Conservation (phyloP, 2,329 filamentous ascomycete species). For the Fusarium tjaetaba region DNA sequence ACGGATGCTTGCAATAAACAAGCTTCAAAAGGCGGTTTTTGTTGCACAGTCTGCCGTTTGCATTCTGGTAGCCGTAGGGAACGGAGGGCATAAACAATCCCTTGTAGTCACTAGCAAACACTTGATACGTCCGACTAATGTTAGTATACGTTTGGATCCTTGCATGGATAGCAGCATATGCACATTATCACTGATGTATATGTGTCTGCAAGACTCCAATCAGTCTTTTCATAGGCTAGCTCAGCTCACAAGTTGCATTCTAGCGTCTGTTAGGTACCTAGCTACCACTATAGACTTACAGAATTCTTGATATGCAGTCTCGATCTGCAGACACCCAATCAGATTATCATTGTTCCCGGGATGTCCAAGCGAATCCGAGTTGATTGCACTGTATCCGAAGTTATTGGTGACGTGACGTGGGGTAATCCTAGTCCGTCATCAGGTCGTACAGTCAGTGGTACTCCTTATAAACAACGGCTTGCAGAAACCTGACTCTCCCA, state of each 20-base stretch:
- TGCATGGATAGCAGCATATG: neutral
- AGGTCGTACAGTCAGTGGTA: slow-evolving; percentile 11
- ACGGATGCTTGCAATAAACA: neutral
- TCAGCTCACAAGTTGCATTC: no score
- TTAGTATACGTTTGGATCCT: neutral
- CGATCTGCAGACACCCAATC: neutral
- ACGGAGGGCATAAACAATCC: neutral
- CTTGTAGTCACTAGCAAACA: neutral
- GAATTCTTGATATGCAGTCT: neutral
- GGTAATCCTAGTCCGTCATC: slow-evolving; percentile 25
- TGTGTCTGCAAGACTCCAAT: neutral
- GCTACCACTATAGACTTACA: neutral
- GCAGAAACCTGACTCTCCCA: neutral
- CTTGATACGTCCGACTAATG: neutral
- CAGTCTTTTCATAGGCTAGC: neutral
- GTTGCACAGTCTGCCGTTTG: neutral
- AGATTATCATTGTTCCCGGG: neutral
- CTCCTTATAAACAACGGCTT: neutral
- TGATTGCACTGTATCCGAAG: neutral
- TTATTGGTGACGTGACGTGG: slow-evolving; percentile 22
- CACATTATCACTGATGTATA: neutral
- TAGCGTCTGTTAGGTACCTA: neutral
- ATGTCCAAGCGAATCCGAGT: slow-evolving; percentile 20
- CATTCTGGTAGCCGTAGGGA: neutral
- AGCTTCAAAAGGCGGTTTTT: neutral